These are phyloP conservation scores for Botrytis fragariae DNA, from an alignment of 2,329 filamentous ascomycete genomes.

Conservation along the genomic window DNA sequence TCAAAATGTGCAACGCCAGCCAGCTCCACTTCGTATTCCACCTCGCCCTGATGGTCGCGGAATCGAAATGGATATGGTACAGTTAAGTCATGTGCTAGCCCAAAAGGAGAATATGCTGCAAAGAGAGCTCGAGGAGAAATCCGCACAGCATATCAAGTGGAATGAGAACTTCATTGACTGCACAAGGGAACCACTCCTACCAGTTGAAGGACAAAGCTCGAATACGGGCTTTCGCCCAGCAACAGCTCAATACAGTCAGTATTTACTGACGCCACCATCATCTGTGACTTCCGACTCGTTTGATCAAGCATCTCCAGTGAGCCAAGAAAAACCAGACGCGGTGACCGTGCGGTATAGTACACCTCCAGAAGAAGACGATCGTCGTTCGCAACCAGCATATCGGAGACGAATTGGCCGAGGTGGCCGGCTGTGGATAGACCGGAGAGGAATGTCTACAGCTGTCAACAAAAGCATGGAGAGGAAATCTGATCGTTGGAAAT, in stretches of 20 bases:
- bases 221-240: conserved; percentile 67
- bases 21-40: conserved; percentile 66
- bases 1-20: conserved; percentile 55
- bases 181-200: conserved; percentile 80
- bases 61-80: conserved; percentile 74
- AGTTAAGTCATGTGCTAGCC: conserved; percentile 71
- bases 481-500: conserved; percentile 73
- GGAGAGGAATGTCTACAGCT: conserved; percentile 63
- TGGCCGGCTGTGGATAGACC: conserved; percentile 84
- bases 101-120: conserved; percentile 81
- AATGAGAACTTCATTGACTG: conserved; percentile 87
- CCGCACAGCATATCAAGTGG: conserved; percentile 86
- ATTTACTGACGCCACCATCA: conserved; percentile 63
- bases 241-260: conserved; percentile 62
- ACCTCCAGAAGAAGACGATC: conserved; percentile 36
- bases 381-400: conserved; percentile 58
- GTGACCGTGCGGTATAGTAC: conserved; percentile 31
- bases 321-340: conserved; percentile 32
- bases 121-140: conserved; percentile 79
- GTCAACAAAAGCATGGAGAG: conserved; percentile 47
- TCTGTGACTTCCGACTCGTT: conserved; percentile 40
- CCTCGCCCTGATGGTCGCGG: conserved; percentile 67
- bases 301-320: conserved; percentile 36
- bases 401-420: conserved; percentile 81
- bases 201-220: conserved; percentile 63